Evolutionary conservation across 2,329 filamentous ascomycete genomes (phyloP).

Genomic region (Fusarium sp.): DNA sequence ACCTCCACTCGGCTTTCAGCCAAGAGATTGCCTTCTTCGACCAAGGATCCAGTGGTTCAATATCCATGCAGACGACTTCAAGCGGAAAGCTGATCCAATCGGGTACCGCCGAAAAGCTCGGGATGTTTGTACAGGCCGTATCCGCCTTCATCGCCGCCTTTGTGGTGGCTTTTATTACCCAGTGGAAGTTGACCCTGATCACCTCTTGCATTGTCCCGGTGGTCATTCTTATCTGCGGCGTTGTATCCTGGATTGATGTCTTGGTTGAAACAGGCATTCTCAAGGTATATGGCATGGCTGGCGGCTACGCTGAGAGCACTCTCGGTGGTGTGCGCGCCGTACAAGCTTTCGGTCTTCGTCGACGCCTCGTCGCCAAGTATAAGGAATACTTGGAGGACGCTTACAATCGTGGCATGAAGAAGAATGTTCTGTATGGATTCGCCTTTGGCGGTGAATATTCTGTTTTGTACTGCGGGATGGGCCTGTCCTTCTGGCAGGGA

Average conservation of each 20-base stretch:
- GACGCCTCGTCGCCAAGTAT: slow-evolving; percentile 49
- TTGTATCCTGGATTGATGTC: slow-evolving; percentile 40
- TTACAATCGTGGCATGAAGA: slow-evolving; percentile 19
- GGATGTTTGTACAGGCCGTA: slow-evolving; percentile 48
- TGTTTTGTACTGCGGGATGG: slow-evolving; percentile 53
- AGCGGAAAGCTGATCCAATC: slow-evolving; percentile 49
- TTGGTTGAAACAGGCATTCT: slow-evolving; percentile 39
- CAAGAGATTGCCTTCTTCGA: slow-evolving; percentile 57
- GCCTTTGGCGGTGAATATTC: slow-evolving; percentile 7
- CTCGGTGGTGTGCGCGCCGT: slow-evolving; percentile 51
- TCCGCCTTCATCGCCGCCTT: slow-evolving; percentile 53
- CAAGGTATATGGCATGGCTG: slow-evolving; percentile 44
- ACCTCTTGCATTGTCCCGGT: slow-evolving; percentile 40
- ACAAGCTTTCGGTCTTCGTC: slow-evolving; percentile 53
- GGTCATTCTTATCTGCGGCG: slow-evolving; percentile 39
- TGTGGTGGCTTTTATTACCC: slow-evolving; percentile 48
- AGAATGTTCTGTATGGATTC: not conserved
- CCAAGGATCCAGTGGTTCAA: slow-evolving; percentile 8
- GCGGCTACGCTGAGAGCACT: slow-evolving; percentile 48
- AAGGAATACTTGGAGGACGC: slow-evolving; percentile 49
- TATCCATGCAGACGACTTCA: slow-evolving; percentile 47
- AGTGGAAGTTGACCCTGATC: slow-evolving; percentile 57
- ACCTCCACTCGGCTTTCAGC: slow-evolving; percentile 59
- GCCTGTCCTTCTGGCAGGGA: slow-evolving; percentile 57
- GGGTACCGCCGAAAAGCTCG: not conserved